phyloP scores from a whole-genome alignment of 2,329 filamentous ascomycete species.

The Penicillium griseofulvum region DNA sequence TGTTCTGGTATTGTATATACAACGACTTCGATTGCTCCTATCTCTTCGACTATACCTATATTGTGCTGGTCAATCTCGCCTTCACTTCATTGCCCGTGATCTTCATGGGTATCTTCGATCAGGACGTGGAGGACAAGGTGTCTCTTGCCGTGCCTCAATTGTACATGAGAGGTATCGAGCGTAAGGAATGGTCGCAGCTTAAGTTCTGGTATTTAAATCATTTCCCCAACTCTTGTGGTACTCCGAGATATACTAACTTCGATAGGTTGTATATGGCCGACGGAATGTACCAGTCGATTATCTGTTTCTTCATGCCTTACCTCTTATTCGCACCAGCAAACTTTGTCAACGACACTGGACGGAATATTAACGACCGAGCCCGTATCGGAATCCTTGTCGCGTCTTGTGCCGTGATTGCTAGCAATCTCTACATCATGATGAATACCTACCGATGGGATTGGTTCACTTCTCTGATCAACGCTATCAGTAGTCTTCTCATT shows the following conservation, averaged over 20 bases:
- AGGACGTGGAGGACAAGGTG: slow-evolving; percentile 92
- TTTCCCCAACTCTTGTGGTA: background rate
- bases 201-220: slow-evolving; percentile 81
- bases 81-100: slow-evolving; percentile 95
- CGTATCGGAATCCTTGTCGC: slow-evolving; percentile 86
- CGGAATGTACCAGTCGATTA: slow-evolving; percentile 89
- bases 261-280: slow-evolving; percentile 87
- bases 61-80: slow-evolving; percentile 91
- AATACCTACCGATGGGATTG: slow-evolving; percentile 99
- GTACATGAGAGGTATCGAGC: slow-evolving; percentile 92
- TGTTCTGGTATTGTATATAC: slow-evolving; percentile 98
- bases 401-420: slow-evolving; percentile 77
- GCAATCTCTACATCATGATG: slow-evolving; percentile 91
- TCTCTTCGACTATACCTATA: slow-evolving; percentile 96
- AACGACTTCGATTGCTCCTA: slow-evolving; percentile 96
- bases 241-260: slow-evolving; percentile 27
- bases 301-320: slow-evolving; percentile 91
- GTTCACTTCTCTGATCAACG: slow-evolving; percentile 81
- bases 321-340: slow-evolving; percentile 68
- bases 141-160: slow-evolving; percentile 92
- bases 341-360: slow-evolving; percentile 69
- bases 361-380: slow-evolving; percentile 73
- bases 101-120: slow-evolving; percentile 93
- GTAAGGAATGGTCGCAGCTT: slow-evolving; percentile 88
- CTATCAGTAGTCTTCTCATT: slow-evolving; percentile 78